Percentiles rank a stretch among this genome's conserved stretches.
Conservation (phyloP, 2,329 filamentous ascomycete species). For the Colletotrichum musicola region DNA sequence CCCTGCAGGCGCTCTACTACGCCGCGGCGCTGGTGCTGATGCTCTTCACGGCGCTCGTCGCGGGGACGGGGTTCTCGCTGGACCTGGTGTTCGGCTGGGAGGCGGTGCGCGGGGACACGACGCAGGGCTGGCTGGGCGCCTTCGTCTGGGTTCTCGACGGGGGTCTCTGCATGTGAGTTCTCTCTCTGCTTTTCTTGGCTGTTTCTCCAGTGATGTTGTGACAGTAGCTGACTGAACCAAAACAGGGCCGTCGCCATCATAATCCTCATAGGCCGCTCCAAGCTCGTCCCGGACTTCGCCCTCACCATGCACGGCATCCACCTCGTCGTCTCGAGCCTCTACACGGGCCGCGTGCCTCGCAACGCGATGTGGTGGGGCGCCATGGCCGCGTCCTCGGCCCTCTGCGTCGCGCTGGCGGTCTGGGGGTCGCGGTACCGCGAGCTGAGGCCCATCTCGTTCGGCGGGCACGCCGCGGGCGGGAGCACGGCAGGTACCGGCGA, state of each 20-base stretch:
- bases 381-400: slow-evolving; percentile 60
- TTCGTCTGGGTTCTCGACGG: slow-evolving; percentile 70
- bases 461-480: slow-evolving; percentile 62
- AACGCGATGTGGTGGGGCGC: slow-evolving; percentile 89
- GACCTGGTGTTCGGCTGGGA: slow-evolving; percentile 71
- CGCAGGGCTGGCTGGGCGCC: slow-evolving; percentile 70
- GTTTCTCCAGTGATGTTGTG: not conserved
- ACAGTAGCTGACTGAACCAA: no score
- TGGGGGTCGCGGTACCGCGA: slow-evolving; percentile 95
- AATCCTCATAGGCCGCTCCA: slow-evolving; percentile 86
- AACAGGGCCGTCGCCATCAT: slow-evolving; percentile 85
- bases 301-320: slow-evolving; percentile 89
- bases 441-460: slow-evolving; percentile 88
- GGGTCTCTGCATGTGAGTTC: slow-evolving; percentile 63
- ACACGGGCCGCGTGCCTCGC: slow-evolving; percentile 80
- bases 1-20: slow-evolving; percentile 70
- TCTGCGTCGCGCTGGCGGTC: slow-evolving; percentile 74
- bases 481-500: slow-evolving; percentile 41
- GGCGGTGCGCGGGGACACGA: slow-evolving; percentile 71
- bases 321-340: slow-evolving; percentile 81
- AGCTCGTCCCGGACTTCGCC: slow-evolving; percentile 95
- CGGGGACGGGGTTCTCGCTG: slow-evolving; percentile 66
- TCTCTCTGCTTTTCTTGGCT: not conserved
- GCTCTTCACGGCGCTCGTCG: slow-evolving; percentile 70
- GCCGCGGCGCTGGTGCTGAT: slow-evolving; percentile 63